A percentile compares a stretch with the other conserved stretches of the same genome.
phyloP scores from a whole-genome alignment of 805 yeast genomes.

The Lipomyces orientalis region DNA sequence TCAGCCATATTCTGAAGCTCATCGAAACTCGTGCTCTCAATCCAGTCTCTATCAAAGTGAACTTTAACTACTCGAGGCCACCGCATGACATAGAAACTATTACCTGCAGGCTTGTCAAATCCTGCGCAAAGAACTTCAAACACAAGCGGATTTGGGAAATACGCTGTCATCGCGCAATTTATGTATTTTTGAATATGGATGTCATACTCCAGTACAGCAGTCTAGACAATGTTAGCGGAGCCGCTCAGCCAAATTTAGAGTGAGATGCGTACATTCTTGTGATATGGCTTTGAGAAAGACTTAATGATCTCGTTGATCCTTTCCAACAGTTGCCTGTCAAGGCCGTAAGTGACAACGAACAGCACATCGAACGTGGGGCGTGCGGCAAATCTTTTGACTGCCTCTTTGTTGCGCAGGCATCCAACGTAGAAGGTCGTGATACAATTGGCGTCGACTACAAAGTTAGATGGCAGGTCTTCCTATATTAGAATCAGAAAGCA shows the following conservation, averaged over 20 bases:
- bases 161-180: background rate
- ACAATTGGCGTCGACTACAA: conserved; percentile 8
- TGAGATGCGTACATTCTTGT: background rate
- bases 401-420: conserved; percentile 21
- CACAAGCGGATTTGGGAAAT: conserved; percentile 15
- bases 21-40: conserved; percentile 8
- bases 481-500: background rate
- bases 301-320: conserved; percentile 10
- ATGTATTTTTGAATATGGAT: conserved; percentile 6
- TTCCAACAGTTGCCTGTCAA: background rate
- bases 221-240: background rate
- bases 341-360: conserved; percentile 22
- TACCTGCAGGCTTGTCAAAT: conserved; percentile 26
- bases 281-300: background rate
- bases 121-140: conserved; percentile 27
- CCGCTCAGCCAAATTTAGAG: background rate
- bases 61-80: conserved; percentile 33
- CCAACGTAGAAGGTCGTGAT: conserved; percentile 23
- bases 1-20: conserved; percentile 24
- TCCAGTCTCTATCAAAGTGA: conserved; percentile 25
- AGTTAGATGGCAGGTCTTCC: background rate
- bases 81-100: conserved; percentile 16
- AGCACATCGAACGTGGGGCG: conserved; percentile 21
- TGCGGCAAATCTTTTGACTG: conserved; percentile 14
- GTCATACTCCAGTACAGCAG: background rate